Conservation (phyloP, 2,329 filamentous ascomycete genomes). For the Canariomyces notabilis region DNA sequence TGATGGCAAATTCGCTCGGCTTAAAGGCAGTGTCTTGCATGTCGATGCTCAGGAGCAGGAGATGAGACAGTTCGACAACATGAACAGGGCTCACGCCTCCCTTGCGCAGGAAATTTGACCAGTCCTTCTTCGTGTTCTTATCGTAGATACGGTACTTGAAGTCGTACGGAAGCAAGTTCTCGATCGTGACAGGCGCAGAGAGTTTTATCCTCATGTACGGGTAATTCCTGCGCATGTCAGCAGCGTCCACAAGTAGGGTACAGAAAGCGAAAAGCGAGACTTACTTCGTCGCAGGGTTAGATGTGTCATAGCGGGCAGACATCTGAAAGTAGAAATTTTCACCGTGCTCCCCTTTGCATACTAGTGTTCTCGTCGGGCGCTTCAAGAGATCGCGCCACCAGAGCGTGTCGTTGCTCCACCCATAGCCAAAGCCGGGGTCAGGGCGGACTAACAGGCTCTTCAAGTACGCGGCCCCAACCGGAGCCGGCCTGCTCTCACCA, state of each 20-base stretch:
- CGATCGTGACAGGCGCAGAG: slow-evolving; percentile 86
- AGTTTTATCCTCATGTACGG: slow-evolving; percentile 92
- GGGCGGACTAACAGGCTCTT: slow-evolving; percentile 85
- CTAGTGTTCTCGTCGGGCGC: slow-evolving; percentile 77
- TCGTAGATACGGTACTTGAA: slow-evolving; percentile 99
- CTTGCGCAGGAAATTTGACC: slow-evolving; percentile 96
- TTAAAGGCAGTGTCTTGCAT: slow-evolving; percentile 96
- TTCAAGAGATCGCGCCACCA: slow-evolving; percentile 92
- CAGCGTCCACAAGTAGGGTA: neutral
- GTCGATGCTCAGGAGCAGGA: slow-evolving; percentile 86
- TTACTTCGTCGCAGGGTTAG: slow-evolving; percentile 73
- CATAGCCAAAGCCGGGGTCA: slow-evolving; percentile 93
- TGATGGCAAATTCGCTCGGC: slow-evolving; percentile 92
- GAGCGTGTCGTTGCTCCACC: slow-evolving; percentile 84
- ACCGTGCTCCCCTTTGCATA: slow-evolving; percentile 79
- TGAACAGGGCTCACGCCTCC: slow-evolving; percentile 96
- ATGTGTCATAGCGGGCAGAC: slow-evolving; percentile 77
- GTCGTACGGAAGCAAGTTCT: slow-evolving; percentile 92
- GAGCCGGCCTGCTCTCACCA: slow-evolving; percentile 82
- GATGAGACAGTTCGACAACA: slow-evolving; percentile 90
- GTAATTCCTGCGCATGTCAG: slow-evolving; percentile 59
- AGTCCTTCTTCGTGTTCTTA: slow-evolving; percentile 97
- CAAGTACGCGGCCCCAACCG: slow-evolving; percentile 85
- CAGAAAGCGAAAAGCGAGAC: slow-evolving; percentile 19
- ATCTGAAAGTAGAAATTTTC: slow-evolving; percentile 97